These are phyloP conservation scores for Saturnispora mendoncae DNA, from an alignment of 805 yeast genomes.

Conservation along the genomic window DNA sequence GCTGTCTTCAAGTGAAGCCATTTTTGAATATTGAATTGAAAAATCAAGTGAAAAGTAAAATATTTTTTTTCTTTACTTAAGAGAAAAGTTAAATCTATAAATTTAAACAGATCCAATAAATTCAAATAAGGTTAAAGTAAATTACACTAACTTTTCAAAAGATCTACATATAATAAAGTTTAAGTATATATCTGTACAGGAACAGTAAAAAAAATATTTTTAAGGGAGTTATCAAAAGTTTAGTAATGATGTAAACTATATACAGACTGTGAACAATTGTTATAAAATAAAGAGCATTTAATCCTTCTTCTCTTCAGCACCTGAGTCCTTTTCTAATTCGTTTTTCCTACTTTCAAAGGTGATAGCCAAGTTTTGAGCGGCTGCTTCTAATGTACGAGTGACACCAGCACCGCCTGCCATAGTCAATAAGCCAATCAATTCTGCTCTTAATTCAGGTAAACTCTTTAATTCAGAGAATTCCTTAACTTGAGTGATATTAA, in stretches of 20 bases:
- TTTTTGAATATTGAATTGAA: not conserved
- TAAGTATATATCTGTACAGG: no score
- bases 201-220: no score
- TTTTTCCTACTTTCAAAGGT: slow-evolving; percentile 55
- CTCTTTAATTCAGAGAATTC: slow-evolving; percentile 68
- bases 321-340: slow-evolving; percentile 20
- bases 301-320: slow-evolving; percentile 1
- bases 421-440: slow-evolving; percentile 78
- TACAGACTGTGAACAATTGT: not conserved
- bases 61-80: not conserved
- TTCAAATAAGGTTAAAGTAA: no score
- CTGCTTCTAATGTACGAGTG: slow-evolving; percentile 67
- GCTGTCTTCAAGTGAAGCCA: slow-evolving; percentile 4
- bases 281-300: not conserved
- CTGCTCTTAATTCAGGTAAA: slow-evolving; percentile 62
- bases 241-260: not conserved
- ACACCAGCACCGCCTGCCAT: slow-evolving; percentile 83
- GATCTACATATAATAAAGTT: no score
- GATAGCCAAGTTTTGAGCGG: slow-evolving; percentile 61
- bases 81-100: not conserved
- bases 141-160: no score
- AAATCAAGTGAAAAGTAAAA: not conserved
- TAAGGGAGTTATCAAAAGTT: not conserved
- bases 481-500: slow-evolving; percentile 44
- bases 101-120: no score